Base-by-base conservation (phyloP, 148 eudicot genomes). In the Vaccinium myrtillus region DNA sequence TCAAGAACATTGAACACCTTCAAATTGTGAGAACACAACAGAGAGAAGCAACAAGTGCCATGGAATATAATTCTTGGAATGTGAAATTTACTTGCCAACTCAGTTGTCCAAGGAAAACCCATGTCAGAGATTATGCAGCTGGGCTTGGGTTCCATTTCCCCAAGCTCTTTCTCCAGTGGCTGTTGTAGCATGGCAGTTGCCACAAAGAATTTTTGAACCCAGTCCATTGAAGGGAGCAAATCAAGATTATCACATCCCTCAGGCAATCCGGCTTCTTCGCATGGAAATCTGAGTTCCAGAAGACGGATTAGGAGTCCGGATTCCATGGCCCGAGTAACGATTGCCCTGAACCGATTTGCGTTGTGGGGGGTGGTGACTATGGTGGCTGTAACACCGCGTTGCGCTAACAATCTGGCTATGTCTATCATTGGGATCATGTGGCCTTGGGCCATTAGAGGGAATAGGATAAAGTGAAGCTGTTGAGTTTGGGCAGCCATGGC, bases 371-470 rank as follows among this genome's bases (percentile, higher is more conserved):
- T 92, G 46, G 90, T 87, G 71, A 92, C 75, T 1, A 92, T 80
- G 88, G 86, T 92, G 30, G 88, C 91, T 1, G 32, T 71, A 39
- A 81, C 85, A 19, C 90, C 89, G 14, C 58, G 87, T 25, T 85
- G 81, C 0, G 89, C 90, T 55, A 92, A 75, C 53, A 90, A 83
- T 6, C 76, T 81, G 46, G 90, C 92, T 14, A 92, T 90, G 89
- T 92, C 94, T 27, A 90, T 75, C 92, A 92, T 92, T 21, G 94
- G 94, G 32, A 92, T 91, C 58, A 88, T 78, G 30, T 92, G 93
- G 84, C 94, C 93, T 54, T 87, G 93, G 30, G 93, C 91, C 78
- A 92, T 80, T 78, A 89, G 54, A 54, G 94, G 94, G 73, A 91
- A 19, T 19, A 90, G 77, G 13, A 91, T 75, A 79, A 89, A 92